Percentiles rank a stretch among this genome's conserved stretches.
Conservation (phyloP, 73 alveolate genomes). For the Symbiodinium natans region DNA sequence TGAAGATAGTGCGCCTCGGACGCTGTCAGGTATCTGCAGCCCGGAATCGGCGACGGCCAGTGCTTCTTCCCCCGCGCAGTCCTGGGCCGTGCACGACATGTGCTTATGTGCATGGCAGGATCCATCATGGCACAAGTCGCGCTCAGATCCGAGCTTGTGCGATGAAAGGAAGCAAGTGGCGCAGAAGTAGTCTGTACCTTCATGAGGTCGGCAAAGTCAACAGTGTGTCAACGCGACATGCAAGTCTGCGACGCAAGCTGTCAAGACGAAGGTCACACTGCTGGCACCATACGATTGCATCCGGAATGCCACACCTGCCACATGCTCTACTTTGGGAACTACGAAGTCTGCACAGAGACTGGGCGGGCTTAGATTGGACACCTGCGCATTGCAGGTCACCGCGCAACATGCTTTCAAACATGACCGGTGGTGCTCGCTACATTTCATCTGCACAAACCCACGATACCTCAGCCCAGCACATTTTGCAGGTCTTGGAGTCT, state of each 20-base stretch:
- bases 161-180: slow-evolving; percentile 94
- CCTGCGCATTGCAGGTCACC: too few species aligned
- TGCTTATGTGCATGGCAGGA: too few species aligned
- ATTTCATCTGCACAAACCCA: slow-evolving; percentile 91
- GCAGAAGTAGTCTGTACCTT: slow-evolving; percentile 92
- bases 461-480: slow-evolving; percentile 32
- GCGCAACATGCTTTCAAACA: neutral
- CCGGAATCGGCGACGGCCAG: slow-evolving; percentile 93
- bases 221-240: neutral
- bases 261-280: slow-evolving; percentile 34
- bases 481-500: neutral
- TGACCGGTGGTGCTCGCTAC: slow-evolving; percentile 71
- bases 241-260: neutral
- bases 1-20: slow-evolving; percentile 30
- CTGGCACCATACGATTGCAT: slow-evolving; percentile 93
- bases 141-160: slow-evolving; percentile 52
- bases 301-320: slow-evolving; percentile 93
- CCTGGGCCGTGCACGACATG: too few species aligned
- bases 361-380: too few species aligned
- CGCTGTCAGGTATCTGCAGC: slow-evolving; percentile 90
- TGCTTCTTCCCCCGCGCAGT: slow-evolving; percentile 87
- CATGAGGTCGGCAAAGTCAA: neutral
- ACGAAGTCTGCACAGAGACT: neutral
- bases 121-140: too few species aligned
- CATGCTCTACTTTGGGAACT: neutral